Conservation (phyloP, 176 grass and related monocot species). For the Ampelocalamus luodianensis region DNA sequence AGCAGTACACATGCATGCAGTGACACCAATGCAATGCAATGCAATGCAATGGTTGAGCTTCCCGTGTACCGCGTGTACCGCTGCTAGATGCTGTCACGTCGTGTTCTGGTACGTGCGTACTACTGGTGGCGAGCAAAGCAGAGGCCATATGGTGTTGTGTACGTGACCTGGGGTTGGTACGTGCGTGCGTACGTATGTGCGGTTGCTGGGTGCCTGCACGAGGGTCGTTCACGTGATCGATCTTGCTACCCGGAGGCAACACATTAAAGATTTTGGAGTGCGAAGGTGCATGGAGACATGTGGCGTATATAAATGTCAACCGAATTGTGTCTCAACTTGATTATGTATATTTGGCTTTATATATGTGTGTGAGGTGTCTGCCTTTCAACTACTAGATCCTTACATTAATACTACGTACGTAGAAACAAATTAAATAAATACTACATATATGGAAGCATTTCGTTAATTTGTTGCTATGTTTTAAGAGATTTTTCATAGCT, state of each 20-base stretch:
- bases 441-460: not conserved
- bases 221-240: slow-evolving; percentile 18
- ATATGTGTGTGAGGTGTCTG: not conserved
- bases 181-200: not conserved
- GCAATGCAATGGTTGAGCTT: not conserved
- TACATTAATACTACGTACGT: too few relatives aligned
- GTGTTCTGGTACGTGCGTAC: not conserved
- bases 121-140: not conserved
- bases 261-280: not conserved
- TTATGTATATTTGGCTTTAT: not conserved
- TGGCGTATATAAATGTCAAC: slow-evolving; percentile 18
- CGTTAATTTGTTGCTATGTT: not conserved
- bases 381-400: not conserved
- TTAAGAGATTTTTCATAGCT: not conserved
- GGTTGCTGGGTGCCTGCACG: not conserved
- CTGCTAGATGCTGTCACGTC: not conserved
- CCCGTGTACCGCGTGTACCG: not conserved
- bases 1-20: too few relatives aligned
- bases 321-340: not conserved
- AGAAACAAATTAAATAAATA: not conserved
- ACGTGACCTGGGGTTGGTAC: not conserved
- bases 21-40: not conserved
- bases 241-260: slow-evolving; percentile 6
- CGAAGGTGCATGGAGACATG: not conserved
- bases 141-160: not conserved